Evolutionary conservation across 2,329 filamentous ascomycete species (phyloP).

Genomic region (Talaromyces sp.): DNA sequence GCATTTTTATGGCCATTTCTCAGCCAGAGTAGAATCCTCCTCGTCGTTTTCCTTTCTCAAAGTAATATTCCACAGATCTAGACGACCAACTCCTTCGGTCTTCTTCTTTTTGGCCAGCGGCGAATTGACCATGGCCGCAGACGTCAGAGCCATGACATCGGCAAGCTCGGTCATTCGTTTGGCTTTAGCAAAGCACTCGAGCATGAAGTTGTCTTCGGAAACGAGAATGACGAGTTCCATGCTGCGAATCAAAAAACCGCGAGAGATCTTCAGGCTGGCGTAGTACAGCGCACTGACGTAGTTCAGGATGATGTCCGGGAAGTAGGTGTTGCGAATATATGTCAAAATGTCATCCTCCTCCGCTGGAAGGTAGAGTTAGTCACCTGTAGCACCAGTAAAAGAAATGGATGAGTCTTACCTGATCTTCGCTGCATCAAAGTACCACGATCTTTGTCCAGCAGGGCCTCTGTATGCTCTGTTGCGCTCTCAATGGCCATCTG

Average conservation of each 20-base stretch:
- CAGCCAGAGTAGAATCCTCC: background rate
- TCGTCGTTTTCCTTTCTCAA: constrained; percentile 22
- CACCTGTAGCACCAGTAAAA: too few relatives aligned
- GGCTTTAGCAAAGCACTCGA: constrained; percentile 58
- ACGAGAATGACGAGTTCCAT: constrained; percentile 85
- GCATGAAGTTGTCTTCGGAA: constrained; percentile 62
- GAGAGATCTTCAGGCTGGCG: constrained; percentile 66
- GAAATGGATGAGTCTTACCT: background rate
- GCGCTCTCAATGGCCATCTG: constrained; percentile 50
- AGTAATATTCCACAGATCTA: constrained; percentile 36
- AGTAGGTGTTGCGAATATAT: constrained; percentile 67
- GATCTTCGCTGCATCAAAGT: background rate
- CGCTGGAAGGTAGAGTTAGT: constrained; percentile 31
- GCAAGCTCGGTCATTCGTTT: constrained; percentile 71
- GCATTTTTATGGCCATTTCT: background rate
- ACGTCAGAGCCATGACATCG: constrained; percentile 69
- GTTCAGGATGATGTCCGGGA: constrained; percentile 79
- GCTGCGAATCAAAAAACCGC: constrained; percentile 72
- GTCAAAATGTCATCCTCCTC: constrained; percentile 57
- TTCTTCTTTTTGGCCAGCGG: constrained; percentile 41
- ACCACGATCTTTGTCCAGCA: constrained; percentile 35
- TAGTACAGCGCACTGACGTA: constrained; percentile 79
- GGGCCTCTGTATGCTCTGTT: constrained; percentile 53
- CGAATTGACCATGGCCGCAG: constrained; percentile 60
- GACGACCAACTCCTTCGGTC: constrained; percentile 25